Conservation (phyloP, 352 stramenopile genomes). For the Aphanomyces stellatus region DNA sequence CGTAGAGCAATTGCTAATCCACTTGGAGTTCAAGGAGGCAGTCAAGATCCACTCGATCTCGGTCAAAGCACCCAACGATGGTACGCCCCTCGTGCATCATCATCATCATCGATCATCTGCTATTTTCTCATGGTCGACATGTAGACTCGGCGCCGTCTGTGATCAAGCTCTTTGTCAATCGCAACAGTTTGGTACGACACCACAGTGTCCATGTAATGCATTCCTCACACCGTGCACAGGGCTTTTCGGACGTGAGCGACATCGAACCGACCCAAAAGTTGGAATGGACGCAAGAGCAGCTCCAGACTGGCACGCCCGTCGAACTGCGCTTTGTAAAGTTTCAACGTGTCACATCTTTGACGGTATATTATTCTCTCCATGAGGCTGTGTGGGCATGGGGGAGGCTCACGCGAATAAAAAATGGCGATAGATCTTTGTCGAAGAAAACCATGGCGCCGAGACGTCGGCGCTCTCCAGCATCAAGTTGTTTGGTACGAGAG, state of each 20-base stretch:
- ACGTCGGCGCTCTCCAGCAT: conserved; percentile 53
- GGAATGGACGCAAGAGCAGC: conserved; percentile 43
- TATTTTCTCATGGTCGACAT: no score
- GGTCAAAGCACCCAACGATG: conserved; percentile 40
- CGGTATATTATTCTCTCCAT: no score
- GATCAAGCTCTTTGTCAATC: conserved; percentile 67
- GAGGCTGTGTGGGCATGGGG: no score
- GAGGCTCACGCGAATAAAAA: no score
- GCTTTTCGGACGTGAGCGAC: conserved; percentile 59
- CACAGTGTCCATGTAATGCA: neutral
- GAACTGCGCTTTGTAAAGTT: conserved; percentile 80
- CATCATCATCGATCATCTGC: neutral
- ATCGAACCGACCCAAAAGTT: conserved; percentile 67
- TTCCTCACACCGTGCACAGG: conserved; percentile 5
- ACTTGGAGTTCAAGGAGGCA: conserved; percentile 72
- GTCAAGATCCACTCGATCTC: conserved; percentile 74
- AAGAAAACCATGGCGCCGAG: conserved; percentile 64
- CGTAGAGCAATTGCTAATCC: conserved; percentile 69
- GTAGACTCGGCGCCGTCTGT: conserved; percentile 46
- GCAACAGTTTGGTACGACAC: conserved; percentile 35
- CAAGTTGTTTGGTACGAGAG: conserved; percentile 46
- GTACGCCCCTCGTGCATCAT: conserved; percentile 20
- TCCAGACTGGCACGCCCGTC: conserved; percentile 44
- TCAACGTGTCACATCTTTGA: conserved; percentile 64
- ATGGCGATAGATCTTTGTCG: conserved; percentile 50